These are phyloP conservation scores for Pyrenula massariospora DNA, from an alignment of 495 filamentous ascomycete species.

Conservation along the genomic window DNA sequence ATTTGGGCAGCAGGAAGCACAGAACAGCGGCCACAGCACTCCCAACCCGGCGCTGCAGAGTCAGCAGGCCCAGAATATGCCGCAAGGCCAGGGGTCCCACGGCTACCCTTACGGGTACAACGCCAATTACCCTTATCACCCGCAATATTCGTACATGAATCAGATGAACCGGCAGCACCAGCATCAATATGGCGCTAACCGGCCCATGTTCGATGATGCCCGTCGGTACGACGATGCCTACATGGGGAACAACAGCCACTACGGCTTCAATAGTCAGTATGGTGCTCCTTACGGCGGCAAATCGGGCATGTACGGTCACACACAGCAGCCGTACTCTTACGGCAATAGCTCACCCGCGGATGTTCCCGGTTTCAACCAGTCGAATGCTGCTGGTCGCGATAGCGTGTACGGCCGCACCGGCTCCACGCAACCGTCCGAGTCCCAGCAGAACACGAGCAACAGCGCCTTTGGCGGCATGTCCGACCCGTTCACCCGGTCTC, in stretches of 20 bases:
- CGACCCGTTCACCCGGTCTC: constrained; percentile 65
- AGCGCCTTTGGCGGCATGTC: constrained; percentile 62
- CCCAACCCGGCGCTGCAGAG: constrained; percentile 68
- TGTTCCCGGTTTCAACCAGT: constrained; percentile 56
- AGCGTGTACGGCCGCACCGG: constrained; percentile 69
- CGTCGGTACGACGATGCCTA: constrained; percentile 42
- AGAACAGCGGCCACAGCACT: constrained; percentile 77
- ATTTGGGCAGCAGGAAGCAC: constrained; percentile 61
- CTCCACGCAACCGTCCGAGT: constrained; percentile 60
- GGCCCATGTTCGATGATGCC: constrained; percentile 45
- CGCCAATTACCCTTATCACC: constrained; percentile 47
- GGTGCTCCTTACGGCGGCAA: constrained; percentile 66
- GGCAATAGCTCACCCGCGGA: constrained; percentile 72
- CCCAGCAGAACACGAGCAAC: constrained; percentile 43
- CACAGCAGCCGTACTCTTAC: constrained; percentile 67
- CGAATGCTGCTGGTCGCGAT: constrained; percentile 52
- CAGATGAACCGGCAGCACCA: constrained; percentile 63
- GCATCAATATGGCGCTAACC: constrained; percentile 39
- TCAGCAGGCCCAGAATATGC: constrained; percentile 54
- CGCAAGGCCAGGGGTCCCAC: constrained; percentile 38
- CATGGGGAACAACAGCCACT: constrained; percentile 45
- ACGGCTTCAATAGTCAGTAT: constrained; percentile 59
- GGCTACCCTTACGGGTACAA: constrained; percentile 61
- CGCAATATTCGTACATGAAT: constrained; percentile 38
- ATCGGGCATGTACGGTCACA: constrained; percentile 68